Conservation (phyloP, 2,329 filamentous ascomycete species). For the Trichophyton mentagrophytes region DNA sequence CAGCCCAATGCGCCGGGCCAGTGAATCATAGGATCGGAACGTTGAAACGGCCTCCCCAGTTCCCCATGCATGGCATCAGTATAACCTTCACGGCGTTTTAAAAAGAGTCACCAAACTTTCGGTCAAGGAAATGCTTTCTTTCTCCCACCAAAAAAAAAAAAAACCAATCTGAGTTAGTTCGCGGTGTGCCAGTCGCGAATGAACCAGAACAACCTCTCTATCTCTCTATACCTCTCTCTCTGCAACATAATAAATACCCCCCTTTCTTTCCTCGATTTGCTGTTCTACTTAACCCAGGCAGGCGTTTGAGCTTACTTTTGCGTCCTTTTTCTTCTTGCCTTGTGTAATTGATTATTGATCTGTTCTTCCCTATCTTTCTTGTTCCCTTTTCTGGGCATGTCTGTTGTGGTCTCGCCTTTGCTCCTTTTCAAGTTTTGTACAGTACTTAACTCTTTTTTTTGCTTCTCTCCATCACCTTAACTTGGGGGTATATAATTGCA, state of each 20-base stretch:
- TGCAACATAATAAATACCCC: background rate
- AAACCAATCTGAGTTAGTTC: background rate
- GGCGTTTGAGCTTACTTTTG: background rate
- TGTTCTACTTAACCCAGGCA: background rate
- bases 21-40: constrained; percentile 18
- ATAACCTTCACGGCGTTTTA: background rate
- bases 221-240: no score
- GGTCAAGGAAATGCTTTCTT: background rate
- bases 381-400: background rate
- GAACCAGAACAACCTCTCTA: no score
- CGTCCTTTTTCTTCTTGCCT: background rate
- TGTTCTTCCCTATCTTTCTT: background rate
- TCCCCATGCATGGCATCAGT: background rate
- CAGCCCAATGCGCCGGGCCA: constrained; percentile 31
- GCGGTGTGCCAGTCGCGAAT: background rate
- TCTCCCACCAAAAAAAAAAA: background rate
- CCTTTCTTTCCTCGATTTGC: background rate
- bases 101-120: background rate
- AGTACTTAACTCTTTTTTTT: background rate
- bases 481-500: background rate
- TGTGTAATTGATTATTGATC: background rate
- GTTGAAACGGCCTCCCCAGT: background rate
- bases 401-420: background rate
- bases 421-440: background rate
- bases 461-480: background rate